Evolutionary conservation across 2,329 filamentous ascomycete species (phyloP), one percentile per base, ranked within the genome.

Genomic region (Setomelanomma holmii): DNA sequence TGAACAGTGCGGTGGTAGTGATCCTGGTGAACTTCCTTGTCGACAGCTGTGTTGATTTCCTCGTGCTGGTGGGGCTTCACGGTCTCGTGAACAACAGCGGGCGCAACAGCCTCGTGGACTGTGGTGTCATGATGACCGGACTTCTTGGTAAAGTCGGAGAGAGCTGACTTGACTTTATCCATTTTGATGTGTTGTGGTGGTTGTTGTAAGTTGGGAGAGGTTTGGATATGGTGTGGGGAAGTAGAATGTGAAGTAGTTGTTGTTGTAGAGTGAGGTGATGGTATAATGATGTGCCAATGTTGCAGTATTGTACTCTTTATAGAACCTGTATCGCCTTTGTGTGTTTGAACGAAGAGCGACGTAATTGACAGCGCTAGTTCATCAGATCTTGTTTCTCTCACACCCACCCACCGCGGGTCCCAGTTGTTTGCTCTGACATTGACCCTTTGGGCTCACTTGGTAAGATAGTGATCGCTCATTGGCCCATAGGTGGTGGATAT

Each of bases 1-100:
- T 90, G 88, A 1, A 90, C 76, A 0, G 85, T 86, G 40, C 86
- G 88, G 71, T 90, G 86, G 70, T 89, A 85, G 63, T 90, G 88
- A 53, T 90, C 85, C 69, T 89, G 87, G 67, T 90, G 87, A 4
- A 89, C 77, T 63, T 90, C 88, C 60, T 83, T 84, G 67, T 90
- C 86, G 21, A 90, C 72, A 5, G 85, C 87, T 1, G 84, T 87
- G 17, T 78, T 80, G 8, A 84, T 62, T n/a, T 86, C 75, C 66
- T 90, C 85, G 49, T 89, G 86, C 35, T 81, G 73, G n/a, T 83
- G 80, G 38, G 82, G 83, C 53, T 79, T 82, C 39, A 89, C 72
- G 1, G 80, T 79, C 73, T 90, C 86, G 16, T 88, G 79, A 4
- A 80, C 79, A 2, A 89, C 81, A 11, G 84, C 82, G 0, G 84